Evolutionary conservation across 2,329 filamentous ascomycete genomes (phyloP), one percentile per base, ranked within the genome.

Genomic region (Apiospora pterosperma): DNA sequence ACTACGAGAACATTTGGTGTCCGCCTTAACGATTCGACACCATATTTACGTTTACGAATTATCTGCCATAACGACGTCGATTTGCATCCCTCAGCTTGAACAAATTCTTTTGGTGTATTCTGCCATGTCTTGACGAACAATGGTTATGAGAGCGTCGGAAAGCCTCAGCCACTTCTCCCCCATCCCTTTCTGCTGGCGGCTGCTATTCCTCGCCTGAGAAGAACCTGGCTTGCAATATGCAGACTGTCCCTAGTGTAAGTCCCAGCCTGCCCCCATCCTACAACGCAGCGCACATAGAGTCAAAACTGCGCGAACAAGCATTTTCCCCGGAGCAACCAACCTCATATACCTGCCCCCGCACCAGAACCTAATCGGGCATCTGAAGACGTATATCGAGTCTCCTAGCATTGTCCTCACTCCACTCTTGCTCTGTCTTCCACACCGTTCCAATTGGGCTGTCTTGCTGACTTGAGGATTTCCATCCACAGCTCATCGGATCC

Each of bases 401-500:
- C n/a, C 62, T 25, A 28, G 25, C 31, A 28, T 61, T 36, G 28
- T 61, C 36, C 28, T 61, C 38, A 6, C 34, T 52, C 25, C 28
- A 55, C 3, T 21, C 8, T n/a, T 55, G 48, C 28, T 4, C n/a
- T 4, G 48, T 55, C 16, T 55, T 42, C 23, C 52, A 23, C 6
- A 23, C 6, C 12, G 21, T 25, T 60, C 59, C n/a, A 25, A 38
- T 41, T 21, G 12, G 14, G n/a, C 16, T 36, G 8, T 5, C 12
- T 38, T 41, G 19, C 36, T 38, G 25, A 60, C 19, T 16, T 7
- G 25, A 16, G n/a, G 21, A 16, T n/a, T 55, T 58, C 2, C 60
- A 72, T 16, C n/a, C 31, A 19, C 36, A 88, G 86, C 85, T 88
- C 71, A 83, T 88, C 77, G 86, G 85, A 76, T 84, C 85, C 70